Base-by-base conservation (phyloP, 306 rosid genomes). In the Cicer bijugum region DNA sequence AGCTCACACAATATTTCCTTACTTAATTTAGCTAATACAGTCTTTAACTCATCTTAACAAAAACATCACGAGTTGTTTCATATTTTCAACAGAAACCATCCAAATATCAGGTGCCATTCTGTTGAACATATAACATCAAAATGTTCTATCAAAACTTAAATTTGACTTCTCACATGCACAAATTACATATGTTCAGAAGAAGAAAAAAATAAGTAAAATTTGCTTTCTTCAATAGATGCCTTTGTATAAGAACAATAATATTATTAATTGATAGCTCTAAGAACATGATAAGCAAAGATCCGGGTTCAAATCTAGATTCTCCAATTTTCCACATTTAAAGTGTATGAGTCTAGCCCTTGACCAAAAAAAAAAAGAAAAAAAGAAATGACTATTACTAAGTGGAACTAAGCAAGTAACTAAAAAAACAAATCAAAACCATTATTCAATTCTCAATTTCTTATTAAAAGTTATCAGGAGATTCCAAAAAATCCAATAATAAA, bases 381-480 rank as follows among this genome's bases (percentile, higher is more conserved):
- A 28, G 35, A 28, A 28, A 28, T 28, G 35, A 28, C 35, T 28
- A 28, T 28, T 28, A 28, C 35, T 28, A 23, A 23, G 33, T 23
- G 33, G 33, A 23, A 23, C 33, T 23, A 28, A 14, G 9, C 12
- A 58, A 28, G 37, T 48, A 10, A 52, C 12, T 33, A 9, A 51
- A 51, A 59, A 15, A 51, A 20, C 11, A 40, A 40, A 53, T 1
- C 66, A 44, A 71, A 72, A 66, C 46, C 45, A 71, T 48, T 9
- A 71, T 42, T 48, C 52, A 12, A 72, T 52, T 68, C 76, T 77
- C 60, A 59, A 47, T 20, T 45, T 63, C 72, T 67, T 58, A 35
- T 39, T 58, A 44, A 58, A 76, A 71, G 16, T 44, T 6, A 59
- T 7, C 5, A 10, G 11, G 19, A 44, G 42, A 5, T 4, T 8